These are phyloP conservation scores for Platanthera guangdongensis DNA, from an alignment of 106 monocot genomes.

Conservation along the genomic window DNA sequence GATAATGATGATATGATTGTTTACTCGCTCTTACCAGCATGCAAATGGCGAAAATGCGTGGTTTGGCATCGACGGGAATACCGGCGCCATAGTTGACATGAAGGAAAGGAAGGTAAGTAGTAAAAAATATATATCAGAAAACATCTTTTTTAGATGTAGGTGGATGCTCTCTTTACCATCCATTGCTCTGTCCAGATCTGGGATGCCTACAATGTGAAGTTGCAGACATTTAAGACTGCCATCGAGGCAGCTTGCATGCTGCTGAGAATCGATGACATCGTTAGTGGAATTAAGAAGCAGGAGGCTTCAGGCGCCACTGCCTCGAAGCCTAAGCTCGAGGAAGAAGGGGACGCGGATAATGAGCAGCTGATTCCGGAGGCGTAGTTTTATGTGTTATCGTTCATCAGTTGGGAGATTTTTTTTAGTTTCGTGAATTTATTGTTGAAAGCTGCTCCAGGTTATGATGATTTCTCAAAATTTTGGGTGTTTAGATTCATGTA, in stretches of 20 bases:
- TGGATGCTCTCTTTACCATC: not conserved
- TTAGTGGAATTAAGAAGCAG: conserved; percentile 97
- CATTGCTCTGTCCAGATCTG: conserved; percentile 39
- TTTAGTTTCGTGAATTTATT: not conserved
- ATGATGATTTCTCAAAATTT: too few species aligned
- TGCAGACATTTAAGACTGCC: conserved; percentile 89
- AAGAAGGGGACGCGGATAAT: conserved; percentile 82
- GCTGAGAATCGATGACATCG: conserved; percentile 89
- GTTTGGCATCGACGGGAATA: conserved; percentile 93
- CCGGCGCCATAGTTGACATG: conserved; percentile 83
- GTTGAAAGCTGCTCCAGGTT: too few species aligned
- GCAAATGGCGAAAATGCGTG: conserved; percentile 91
- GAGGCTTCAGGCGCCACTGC: conserved; percentile 64
- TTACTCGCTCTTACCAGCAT: conserved; percentile 38
- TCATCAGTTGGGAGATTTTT: not conserved
- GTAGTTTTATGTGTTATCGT: not conserved
- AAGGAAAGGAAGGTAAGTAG: conserved; percentile 64
- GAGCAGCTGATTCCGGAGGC: conserved; percentile 75
- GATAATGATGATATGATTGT: not conserved
- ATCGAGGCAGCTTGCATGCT: conserved; percentile 97
- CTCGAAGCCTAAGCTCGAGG: conserved; percentile 62
- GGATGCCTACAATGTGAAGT: conserved; percentile 91
- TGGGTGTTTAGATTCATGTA: too few species aligned
- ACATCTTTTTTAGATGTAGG: not conserved
- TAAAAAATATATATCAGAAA: not conserved